Evolutionary conservation across 2,329 filamentous ascomycete genomes (phyloP).

Genomic region (Colletotrichum aenigma): DNA sequence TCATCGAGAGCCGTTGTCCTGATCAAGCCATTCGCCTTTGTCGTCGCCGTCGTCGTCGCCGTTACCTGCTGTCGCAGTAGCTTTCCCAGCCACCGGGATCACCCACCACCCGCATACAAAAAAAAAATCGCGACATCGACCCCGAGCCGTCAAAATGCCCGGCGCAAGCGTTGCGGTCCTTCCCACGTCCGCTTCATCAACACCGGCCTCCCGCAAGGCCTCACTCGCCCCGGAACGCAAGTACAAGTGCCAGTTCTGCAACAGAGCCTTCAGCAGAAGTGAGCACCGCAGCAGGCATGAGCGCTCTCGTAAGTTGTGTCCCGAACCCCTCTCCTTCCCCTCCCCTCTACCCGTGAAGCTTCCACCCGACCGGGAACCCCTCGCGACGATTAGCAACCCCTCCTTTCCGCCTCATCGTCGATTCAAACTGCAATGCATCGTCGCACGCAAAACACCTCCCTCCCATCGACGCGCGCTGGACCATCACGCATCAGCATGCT

Average conservation of each 20-base stretch:
- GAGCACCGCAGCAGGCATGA: slow-evolving; percentile 98
- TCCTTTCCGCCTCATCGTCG: neutral
- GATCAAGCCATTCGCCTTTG: slow-evolving; percentile 31
- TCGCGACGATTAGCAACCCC: neutral
- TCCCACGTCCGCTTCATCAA: slow-evolving; percentile 68
- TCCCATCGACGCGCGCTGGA: neutral
- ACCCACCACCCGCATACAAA: slow-evolving; percentile 19
- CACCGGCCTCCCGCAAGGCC: slow-evolving; percentile 76
- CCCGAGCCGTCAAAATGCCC: slow-evolving; percentile 63
- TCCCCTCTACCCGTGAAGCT: slow-evolving; percentile 10
- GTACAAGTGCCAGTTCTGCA: slow-evolving; percentile 99
- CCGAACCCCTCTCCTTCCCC: slow-evolving; percentile 9
- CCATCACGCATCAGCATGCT: slow-evolving; percentile 21
- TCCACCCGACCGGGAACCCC: slow-evolving; percentile 4
- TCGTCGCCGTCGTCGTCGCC: slow-evolving; percentile 25
- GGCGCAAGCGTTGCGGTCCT: slow-evolving; percentile 70
- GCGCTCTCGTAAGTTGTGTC: slow-evolving; percentile 83
- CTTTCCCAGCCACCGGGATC: slow-evolving; percentile 19
- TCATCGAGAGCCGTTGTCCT: slow-evolving; percentile 32
- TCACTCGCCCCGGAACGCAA: slow-evolving; percentile 88
- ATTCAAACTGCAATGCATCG: neutral
- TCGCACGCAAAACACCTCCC: neutral
- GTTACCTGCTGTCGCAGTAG: slow-evolving; percentile 20
- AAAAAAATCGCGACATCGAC: slow-evolving; percentile 32
- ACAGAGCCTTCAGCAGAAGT: slow-evolving; percentile 94